Evolutionary conservation across 1,284 basidiomycete genomes (phyloP).

Genomic region (Grifola frondosa): DNA sequence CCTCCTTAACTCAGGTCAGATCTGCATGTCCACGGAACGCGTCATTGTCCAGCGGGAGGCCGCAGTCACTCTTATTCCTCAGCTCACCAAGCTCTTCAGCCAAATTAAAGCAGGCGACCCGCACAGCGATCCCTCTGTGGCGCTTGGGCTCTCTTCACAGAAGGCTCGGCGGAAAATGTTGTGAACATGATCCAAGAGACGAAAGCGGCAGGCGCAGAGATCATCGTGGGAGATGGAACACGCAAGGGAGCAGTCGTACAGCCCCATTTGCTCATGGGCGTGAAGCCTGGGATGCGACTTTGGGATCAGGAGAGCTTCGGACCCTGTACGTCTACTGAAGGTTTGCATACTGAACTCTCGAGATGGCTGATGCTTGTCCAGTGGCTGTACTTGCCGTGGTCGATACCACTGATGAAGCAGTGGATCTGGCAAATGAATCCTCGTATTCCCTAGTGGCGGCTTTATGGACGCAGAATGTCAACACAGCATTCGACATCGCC

Average conservation of each 20-base stretch:
- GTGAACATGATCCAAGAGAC: conserved; percentile 52
- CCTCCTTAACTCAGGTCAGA: conserved; percentile 62
- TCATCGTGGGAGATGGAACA: conserved; percentile 47
- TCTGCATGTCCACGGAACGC: conserved; percentile 73
- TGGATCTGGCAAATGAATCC: conserved; percentile 53
- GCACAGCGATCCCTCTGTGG: conserved; percentile 14
- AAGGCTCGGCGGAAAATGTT: conserved; percentile 50
- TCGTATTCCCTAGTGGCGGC: conserved; percentile 53
- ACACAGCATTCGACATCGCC: conserved; percentile 48
- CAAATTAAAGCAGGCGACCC: conserved; percentile 40
- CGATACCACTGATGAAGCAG: conserved; percentile 49
- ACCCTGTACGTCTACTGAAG: conserved; percentile 45
- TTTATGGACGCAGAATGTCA: conserved; percentile 54
- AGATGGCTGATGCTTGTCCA: conserved; percentile 25
- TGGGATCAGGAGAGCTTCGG: conserved; percentile 63
- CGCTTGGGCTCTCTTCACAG: conserved; percentile 48
- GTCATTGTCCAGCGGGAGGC: conserved; percentile 55
- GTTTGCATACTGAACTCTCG: too few species aligned
- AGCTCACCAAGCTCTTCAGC: conserved; percentile 36
- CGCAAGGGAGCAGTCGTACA: conserved; percentile 46
- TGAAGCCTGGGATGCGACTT: conserved; percentile 48
- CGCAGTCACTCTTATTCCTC: conserved; percentile 7
- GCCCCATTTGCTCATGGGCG: conserved; percentile 52
- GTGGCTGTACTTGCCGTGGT: conserved; percentile 47
- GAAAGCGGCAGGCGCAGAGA: conserved; percentile 47